A percentile compares a stretch with the other conserved stretches of the same genome.
Evolutionary conservation across 495 filamentous ascomycete species (phyloP).

Genomic region (Lophiostoma macrostomum): DNA sequence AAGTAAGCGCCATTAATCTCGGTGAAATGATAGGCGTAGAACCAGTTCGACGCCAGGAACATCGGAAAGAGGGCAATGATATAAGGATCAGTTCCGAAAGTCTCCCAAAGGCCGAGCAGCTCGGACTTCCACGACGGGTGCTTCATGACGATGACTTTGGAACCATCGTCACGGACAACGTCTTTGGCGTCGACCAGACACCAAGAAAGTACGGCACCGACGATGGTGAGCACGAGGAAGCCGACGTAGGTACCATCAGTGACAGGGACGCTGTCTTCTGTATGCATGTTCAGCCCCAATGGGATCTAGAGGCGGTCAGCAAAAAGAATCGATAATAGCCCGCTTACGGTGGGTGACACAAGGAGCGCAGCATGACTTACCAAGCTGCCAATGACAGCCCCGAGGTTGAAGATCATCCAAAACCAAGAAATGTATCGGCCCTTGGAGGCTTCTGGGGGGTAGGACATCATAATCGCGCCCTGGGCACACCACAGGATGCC

Average conservation of each 20-base stretch:
- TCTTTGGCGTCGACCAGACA: slow-evolving; percentile 72
- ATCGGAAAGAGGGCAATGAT: slow-evolving; percentile 72
- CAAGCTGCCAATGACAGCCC: slow-evolving; percentile 84
- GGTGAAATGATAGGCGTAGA: slow-evolving; percentile 53
- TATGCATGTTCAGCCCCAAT: slow-evolving; percentile 75
- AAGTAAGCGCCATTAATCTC: slow-evolving; percentile 68
- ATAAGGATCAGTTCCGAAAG: slow-evolving; percentile 67
- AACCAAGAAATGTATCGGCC: slow-evolving; percentile 87
- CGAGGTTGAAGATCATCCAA: slow-evolving; percentile 94
- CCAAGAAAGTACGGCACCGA: slow-evolving; percentile 70
- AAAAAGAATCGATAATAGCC: no score
- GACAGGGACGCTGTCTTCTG: slow-evolving; percentile 55
- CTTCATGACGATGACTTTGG: slow-evolving; percentile 81
- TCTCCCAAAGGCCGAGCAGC: slow-evolving; percentile 73
- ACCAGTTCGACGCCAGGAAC: slow-evolving; percentile 47
- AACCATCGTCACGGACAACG: slow-evolving; percentile 77
- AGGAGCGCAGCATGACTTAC: slow-evolving; percentile 43
- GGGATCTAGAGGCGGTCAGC: slow-evolving; percentile 52
- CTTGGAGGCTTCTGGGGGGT: slow-evolving; percentile 77
- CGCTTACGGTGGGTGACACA: background rate
- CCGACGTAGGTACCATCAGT: slow-evolving; percentile 86
- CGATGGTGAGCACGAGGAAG: slow-evolving; percentile 82
- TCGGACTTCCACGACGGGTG: slow-evolving; percentile 72
- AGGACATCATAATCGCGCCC: slow-evolving; percentile 94
- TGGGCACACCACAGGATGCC: slow-evolving; percentile 89